phyloP scores from a whole-genome alignment of 2,329 filamentous ascomycete genomes.

The Aureobasidium mangrovei region DNA sequence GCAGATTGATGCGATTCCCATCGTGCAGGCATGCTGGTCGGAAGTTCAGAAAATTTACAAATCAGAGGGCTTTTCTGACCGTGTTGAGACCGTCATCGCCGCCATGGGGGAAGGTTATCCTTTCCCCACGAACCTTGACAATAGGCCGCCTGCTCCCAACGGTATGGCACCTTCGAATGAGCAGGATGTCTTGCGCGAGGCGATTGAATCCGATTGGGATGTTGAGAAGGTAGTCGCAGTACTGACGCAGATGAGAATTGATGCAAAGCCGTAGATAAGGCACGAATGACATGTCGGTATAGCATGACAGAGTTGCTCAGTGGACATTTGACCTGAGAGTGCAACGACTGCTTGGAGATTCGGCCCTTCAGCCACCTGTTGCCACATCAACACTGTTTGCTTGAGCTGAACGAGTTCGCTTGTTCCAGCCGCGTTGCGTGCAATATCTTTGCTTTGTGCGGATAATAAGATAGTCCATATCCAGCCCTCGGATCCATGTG shows the following conservation, averaged over 20 bases:
- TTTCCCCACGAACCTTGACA: slow-evolving; percentile 55
- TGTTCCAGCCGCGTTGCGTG: too few relatives aligned
- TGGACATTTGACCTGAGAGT: too few relatives aligned
- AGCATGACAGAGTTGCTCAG: too few relatives aligned
- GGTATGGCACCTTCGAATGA: slow-evolving; percentile 55
- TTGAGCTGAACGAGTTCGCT: too few relatives aligned
- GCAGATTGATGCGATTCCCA: slow-evolving; percentile 43
- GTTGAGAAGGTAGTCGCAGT: slow-evolving; percentile 31
- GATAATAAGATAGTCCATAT: too few relatives aligned
- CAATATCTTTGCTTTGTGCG: too few relatives aligned
- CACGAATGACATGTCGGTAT: not conserved
- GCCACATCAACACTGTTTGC: too few relatives aligned
- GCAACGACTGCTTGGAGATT: too few relatives aligned
- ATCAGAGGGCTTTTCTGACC: slow-evolving; percentile 31
- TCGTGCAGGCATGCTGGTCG: slow-evolving; percentile 41
- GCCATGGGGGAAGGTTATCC: slow-evolving; percentile 52
- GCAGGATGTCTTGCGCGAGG: slow-evolving; percentile 43
- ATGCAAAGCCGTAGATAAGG: slow-evolving; percentile 17
- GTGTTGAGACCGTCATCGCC: slow-evolving; percentile 40
- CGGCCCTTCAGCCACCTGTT: too few relatives aligned
- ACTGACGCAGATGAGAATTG: slow-evolving; percentile 21
- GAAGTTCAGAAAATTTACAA: slow-evolving; percentile 28
- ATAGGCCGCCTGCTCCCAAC: slow-evolving; percentile 44
- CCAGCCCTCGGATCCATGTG: too few relatives aligned
- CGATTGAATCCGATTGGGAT: slow-evolving; percentile 35